These are phyloP conservation scores for Lunasporangiospora selenospora DNA, from an alignment of 192 early-diverging fungal genomes.

Conservation along the genomic window DNA sequence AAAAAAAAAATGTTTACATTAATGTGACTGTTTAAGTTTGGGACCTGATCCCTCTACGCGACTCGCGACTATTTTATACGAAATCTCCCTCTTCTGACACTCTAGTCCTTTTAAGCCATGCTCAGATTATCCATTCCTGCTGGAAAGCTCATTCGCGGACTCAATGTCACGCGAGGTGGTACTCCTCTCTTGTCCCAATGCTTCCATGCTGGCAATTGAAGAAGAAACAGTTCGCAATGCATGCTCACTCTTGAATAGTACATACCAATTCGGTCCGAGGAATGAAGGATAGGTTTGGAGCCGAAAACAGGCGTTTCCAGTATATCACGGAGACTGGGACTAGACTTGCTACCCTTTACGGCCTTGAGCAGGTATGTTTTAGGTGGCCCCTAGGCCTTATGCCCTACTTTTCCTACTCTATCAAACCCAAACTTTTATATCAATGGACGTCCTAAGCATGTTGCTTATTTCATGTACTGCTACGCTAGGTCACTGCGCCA, in stretches of 20 bases:
- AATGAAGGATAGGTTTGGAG: conserved; percentile 67
- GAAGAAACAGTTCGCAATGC: too few species aligned
- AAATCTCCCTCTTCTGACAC: not conserved
- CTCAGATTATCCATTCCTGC: not conserved
- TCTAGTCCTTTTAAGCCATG: not conserved
- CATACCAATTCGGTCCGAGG: conserved; percentile 61
- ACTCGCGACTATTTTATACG: too few species aligned
- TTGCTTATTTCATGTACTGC: too few species aligned
- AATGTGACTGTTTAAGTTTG: too few species aligned
- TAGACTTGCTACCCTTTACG: conserved; percentile 50
- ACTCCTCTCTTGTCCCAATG: too few species aligned
- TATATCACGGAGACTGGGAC: conserved; percentile 53
- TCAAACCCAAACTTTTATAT: not conserved
- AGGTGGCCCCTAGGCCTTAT: not conserved
- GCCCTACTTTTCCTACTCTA: not conserved
- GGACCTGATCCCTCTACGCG: too few species aligned
- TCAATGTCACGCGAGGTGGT: too few species aligned
- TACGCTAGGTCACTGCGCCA: conserved; percentile 63
- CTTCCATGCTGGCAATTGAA: too few species aligned
- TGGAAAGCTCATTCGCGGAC: too few species aligned
- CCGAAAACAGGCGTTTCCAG: conserved; percentile 49
- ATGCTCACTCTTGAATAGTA: conserved; percentile 14
- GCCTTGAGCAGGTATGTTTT: conserved; percentile 58
- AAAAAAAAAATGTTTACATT: conserved; percentile 3
- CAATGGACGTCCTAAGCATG: too few species aligned